Evolutionary conservation across 345 rosid species (phyloP), one percentile per base, ranked within the genome.

Genomic region (Eucalyptus cladocalyx): DNA sequence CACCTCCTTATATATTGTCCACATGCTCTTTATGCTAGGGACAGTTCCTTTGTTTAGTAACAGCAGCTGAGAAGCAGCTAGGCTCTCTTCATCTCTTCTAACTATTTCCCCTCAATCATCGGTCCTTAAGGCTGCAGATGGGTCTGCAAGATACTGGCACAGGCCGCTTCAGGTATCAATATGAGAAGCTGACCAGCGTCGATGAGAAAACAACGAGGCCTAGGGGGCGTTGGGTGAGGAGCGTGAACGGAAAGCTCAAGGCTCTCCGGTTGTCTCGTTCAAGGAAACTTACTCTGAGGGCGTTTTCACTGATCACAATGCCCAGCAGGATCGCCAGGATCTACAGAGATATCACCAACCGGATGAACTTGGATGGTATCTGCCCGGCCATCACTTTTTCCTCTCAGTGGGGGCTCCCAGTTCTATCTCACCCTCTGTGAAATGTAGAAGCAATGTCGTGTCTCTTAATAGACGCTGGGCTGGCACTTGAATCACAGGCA

Each of bases 361-460:
- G 92, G 90, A 90, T 95, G 90, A 87, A 88, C 56, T 92, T 87
- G 91, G 96, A 97, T 88, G 94, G 90, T 89, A 86, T 91, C 53
- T 91, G 89, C 90, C 96, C 97, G 47, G 94, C 91, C 89, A 90
- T 95, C 87, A 91, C 95, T 86, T 93, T 96, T 87, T 93, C 96
- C 80, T 91, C 96, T 90, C 95, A 94, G 10, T 94, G 93, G 97
- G 99, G 97, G 37, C 94, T 96, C 67, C 98, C 98, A 4, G 93
- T 91, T 89, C 37, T 92, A 65, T 62, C 96, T 23, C 95, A 94
- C 86, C 81, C 47, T 88, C 91, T 69, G 69, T 90, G 67, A 92
- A 89, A 86, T 90, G 80, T 42, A 86, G 50, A 56, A 89, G 83
- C 50, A 37, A 34, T 53, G 83, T 32, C 42, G 19, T 49, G 43